These are phyloP conservation scores for Aaosphaeria arxii DNA, from an alignment of 2,329 filamentous ascomycete genomes.

Conservation along the genomic window DNA sequence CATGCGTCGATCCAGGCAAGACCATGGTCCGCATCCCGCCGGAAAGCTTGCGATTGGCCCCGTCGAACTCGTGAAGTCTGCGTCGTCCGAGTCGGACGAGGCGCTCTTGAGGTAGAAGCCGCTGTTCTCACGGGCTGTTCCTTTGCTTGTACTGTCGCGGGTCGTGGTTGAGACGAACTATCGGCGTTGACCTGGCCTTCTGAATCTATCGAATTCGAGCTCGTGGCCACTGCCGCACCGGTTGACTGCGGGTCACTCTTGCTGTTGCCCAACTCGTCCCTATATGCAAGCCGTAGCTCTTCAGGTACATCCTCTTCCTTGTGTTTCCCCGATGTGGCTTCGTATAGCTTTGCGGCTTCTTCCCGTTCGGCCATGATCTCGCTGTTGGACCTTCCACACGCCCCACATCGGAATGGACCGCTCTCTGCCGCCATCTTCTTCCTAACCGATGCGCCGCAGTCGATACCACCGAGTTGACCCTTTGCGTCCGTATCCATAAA, in stretches of 20 bases:
- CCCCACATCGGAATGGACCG: constrained; percentile 62
- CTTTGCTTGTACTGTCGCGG: not conserved
- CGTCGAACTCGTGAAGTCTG: constrained; percentile 9
- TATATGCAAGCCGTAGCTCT: constrained; percentile 65
- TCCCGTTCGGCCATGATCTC: constrained; percentile 73
- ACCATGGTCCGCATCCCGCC: constrained; percentile 49
- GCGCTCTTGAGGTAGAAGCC: constrained; percentile 5
- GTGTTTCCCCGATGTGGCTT: constrained; percentile 40
- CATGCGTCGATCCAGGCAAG: constrained; percentile 77
- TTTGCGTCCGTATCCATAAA: constrained; percentile 92
- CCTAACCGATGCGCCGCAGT: constrained; percentile 64
- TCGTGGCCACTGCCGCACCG: constrained; percentile 9
- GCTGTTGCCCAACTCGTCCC: constrained; percentile 59
- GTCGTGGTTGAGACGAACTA: not conserved
- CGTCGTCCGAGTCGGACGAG: constrained; percentile 14
- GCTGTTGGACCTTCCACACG: constrained; percentile 68
- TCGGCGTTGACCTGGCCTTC: not conserved
- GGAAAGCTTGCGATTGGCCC: constrained; percentile 11
- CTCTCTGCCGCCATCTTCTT: constrained; percentile 68
- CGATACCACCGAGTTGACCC: constrained; percentile 87
- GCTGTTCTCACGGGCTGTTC: not conserved
- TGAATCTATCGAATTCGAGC: not conserved
- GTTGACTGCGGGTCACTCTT: constrained; percentile 18
- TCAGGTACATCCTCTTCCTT: constrained; percentile 50
- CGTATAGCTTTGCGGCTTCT: constrained; percentile 50